Evolutionary conservation across 208 protist genomes (phyloP), one percentile per base, ranked within the genome.

Genomic region (Leishmania lainsoni): DNA sequence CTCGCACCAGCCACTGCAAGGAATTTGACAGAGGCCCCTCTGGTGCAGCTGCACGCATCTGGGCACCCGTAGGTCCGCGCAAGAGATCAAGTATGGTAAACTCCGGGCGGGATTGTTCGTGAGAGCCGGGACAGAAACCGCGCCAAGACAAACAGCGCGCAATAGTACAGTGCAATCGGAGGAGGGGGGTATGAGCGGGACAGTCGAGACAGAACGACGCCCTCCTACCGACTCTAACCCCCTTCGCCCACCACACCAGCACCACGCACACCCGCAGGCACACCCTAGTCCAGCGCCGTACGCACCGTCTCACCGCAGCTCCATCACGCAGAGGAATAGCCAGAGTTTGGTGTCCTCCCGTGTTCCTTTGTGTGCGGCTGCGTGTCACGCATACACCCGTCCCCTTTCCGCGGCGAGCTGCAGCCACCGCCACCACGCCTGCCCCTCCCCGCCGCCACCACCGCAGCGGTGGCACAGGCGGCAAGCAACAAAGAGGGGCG

Each of bases 51-150:
- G 71, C 42, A 32, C 61, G 49, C 59, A 84, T 92, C 89, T 92
- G 29, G 89, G 87, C 85, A 76, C 87, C 74, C 83, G 83, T 89
- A 93, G 89, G 89, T 93, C 85, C 89, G 88, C 89, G 54, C 84
- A 86, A 84, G 89, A 90, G 89, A 92, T 83, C 80, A 68, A 92
- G 59, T 71, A 65, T 73, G 82, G 56, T 92, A 92, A 73, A 90
- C 89, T 90, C 89, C 80, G 72, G 86, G 89, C 87, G 89, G 89
- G 89, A 92, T 92, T 92, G 86, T 92, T 90, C 89, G 73, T 89
- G 80, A 86, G 86, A 61, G 85, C 87, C 85, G 81, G 65, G 1
- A n/a, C 58, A 75, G 22, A 56, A 56, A 17, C 17, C 22, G 49
- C n/a, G 2, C 29, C 48, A 56, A 2, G 52, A 9, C 16, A 51